Evolutionary conservation across 768 basidiomycete species (phyloP).

Genomic region (Goffeauzyma gilvescens): DNA sequence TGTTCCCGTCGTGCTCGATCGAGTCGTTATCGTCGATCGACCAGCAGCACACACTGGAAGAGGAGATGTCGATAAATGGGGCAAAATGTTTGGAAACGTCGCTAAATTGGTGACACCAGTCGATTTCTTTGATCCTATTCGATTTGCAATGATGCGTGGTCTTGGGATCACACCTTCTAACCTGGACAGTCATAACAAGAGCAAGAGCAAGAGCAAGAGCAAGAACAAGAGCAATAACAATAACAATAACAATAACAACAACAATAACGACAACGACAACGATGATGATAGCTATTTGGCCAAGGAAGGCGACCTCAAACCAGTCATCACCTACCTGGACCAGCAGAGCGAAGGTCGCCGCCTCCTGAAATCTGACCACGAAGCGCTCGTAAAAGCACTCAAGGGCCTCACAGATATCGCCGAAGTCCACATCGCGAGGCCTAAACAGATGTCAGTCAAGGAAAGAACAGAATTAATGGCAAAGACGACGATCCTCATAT

Average conservation of each 20-base stretch:
- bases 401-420: slow-evolving; percentile 21
- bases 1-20: slow-evolving; percentile 20
- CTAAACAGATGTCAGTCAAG: slow-evolving; percentile 19
- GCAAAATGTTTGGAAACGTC: slow-evolving; percentile 13
- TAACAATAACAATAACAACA: slow-evolving; percentile 20
- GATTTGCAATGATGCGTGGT: background rate
- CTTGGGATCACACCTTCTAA: too few species aligned
- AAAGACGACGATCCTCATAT: slow-evolving; percentile 17
- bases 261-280: slow-evolving; percentile 4
- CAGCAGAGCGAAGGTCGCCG: slow-evolving; percentile 19
- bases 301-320: slow-evolving; percentile 18
- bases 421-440: slow-evolving; percentile 24
- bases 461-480: slow-evolving; percentile 18
- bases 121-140: background rate
- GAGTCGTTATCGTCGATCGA: slow-evolving; percentile 28
- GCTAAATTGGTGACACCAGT: background rate
- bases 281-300: slow-evolving; percentile 15
- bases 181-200: too few species aligned
- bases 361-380: slow-evolving; percentile 13
- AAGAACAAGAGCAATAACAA: too few species aligned
- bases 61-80: slow-evolving; percentile 22
- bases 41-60: slow-evolving; percentile 19
- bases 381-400: slow-evolving; percentile 18
- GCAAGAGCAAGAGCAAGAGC: too few species aligned
- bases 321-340: slow-evolving; percentile 27